Evolutionary conservation across 805 yeast species (phyloP).

Genomic region (Pichia thaimueangensis): DNA sequence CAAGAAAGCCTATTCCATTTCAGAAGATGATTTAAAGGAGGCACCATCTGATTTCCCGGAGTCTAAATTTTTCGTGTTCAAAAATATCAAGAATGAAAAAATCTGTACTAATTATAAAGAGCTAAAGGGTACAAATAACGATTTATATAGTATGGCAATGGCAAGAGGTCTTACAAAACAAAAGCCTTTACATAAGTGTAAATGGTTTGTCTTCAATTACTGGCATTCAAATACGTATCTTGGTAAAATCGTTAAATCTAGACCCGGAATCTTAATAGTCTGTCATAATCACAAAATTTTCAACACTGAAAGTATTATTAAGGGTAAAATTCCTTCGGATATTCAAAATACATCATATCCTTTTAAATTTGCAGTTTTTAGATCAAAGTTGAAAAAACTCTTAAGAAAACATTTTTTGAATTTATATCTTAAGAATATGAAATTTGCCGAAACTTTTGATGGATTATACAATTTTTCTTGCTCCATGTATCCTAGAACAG

Average conservation of each 20-base stretch:
- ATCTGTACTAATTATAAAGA: slow-evolving; percentile 10
- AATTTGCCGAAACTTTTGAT: slow-evolving; percentile 12
- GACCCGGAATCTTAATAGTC: slow-evolving; percentile 24
- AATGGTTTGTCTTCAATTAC: slow-evolving; percentile 20
- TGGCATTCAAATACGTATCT: slow-evolving; percentile 20
- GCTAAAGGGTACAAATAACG: slow-evolving; percentile 22
- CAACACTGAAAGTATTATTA: slow-evolving; percentile 13
- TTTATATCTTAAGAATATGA: slow-evolving; percentile 10
- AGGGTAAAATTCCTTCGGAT: slow-evolving; percentile 1
- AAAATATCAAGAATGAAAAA: slow-evolving; percentile 13
- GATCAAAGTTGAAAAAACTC: slow-evolving; percentile 20
- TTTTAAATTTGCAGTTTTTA: slow-evolving; percentile 22
- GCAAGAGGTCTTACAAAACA: slow-evolving; percentile 6
- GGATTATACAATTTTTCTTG: slow-evolving; percentile 23
- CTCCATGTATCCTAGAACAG: slow-evolving; percentile 12
- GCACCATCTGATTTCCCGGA: slow-evolving; percentile 16
- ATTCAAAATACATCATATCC: slow-evolving; percentile 16
- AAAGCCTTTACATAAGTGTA: slow-evolving; percentile 16
- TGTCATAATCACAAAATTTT: slow-evolving; percentile 36
- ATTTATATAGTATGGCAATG: slow-evolving; percentile 14
- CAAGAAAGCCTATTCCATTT: slow-evolving; percentile 1
- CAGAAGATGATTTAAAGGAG: slow-evolving; percentile 11
- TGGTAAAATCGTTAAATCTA: slow-evolving; percentile 27
- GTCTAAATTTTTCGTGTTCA: slow-evolving; percentile 14
- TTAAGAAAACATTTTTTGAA: slow-evolving; percentile 18